phyloP scores from a whole-genome alignment of 2,329 filamentous ascomycete species.

The Herpomyces periplanetae region DNA sequence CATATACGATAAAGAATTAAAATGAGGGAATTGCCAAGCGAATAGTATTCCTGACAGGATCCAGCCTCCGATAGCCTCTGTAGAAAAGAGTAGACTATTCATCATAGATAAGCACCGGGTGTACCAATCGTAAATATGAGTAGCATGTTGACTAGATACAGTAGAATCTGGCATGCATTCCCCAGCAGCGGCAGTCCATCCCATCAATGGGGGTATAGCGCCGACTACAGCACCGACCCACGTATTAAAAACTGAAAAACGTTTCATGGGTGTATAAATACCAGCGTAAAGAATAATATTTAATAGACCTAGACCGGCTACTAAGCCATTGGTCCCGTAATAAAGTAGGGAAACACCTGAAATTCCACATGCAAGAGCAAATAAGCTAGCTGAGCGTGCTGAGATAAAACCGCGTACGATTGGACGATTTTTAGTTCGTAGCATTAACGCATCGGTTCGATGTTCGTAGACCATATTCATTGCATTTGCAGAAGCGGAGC shows the following conservation, averaged over 20 bases:
- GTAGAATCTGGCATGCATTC: slow-evolving; percentile 20
- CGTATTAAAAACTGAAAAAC: slow-evolving; percentile 49
- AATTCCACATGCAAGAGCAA: slow-evolving; percentile 31
- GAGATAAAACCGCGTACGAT: slow-evolving; percentile 45
- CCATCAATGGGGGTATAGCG: slow-evolving; percentile 80
- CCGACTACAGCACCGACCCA: slow-evolving; percentile 82
- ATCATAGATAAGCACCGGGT: no score
- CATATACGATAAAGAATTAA: slow-evolving; percentile 62
- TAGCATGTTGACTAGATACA: slow-evolving; percentile 26
- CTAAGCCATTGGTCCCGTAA: slow-evolving; percentile 71
- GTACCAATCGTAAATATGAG: no score
- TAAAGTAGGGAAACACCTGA: slow-evolving; percentile 33
- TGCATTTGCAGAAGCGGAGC: slow-evolving; percentile 62
- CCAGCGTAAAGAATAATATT: slow-evolving; percentile 76
- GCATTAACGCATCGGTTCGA: slow-evolving; percentile 63
- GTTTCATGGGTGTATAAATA: slow-evolving; percentile 68
- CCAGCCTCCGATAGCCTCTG: slow-evolving; percentile 40
- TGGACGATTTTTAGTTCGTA: slow-evolving; percentile 56
- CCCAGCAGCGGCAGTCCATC: slow-evolving; percentile 75
- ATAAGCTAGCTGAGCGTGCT: slow-evolving; percentile 26
- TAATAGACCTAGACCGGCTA: slow-evolving; percentile 37
- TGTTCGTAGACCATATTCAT: slow-evolving; percentile 93
- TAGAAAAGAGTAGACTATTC: slow-evolving; percentile 34
- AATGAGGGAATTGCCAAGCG: slow-evolving; percentile 92
- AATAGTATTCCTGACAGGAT: slow-evolving; percentile 46